Percentiles rank a stretch among this genome's conserved stretches.
These are phyloP conservation scores for Pilatotrama ljubarskyi DNA, from an alignment of 768 basidiomycete species.

Conservation along the genomic window DNA sequence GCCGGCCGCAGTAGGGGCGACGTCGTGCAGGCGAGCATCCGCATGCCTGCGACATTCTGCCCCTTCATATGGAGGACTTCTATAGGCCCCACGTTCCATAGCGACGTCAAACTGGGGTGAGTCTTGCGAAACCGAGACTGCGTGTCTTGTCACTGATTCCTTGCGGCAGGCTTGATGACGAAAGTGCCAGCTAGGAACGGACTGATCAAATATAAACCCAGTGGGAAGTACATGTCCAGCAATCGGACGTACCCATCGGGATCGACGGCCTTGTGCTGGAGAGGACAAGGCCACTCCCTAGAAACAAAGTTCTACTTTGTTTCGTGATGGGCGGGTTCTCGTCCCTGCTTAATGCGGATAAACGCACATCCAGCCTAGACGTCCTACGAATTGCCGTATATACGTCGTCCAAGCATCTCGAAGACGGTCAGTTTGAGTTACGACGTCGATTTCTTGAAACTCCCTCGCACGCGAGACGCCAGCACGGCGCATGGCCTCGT, in stretches of 20 bases:
- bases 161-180: slow-evolving; percentile 14
- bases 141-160: not conserved
- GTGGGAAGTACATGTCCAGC: slow-evolving; percentile 13
- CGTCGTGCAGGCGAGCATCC: slow-evolving; percentile 9
- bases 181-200: slow-evolving; percentile 1
- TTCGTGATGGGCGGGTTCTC: slow-evolving; percentile 3
- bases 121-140: slow-evolving; percentile 11
- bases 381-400: slow-evolving; percentile 6
- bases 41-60: not conserved
- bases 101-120: slow-evolving; percentile 16
- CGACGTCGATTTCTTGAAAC: slow-evolving; percentile 7
- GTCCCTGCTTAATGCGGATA: slow-evolving; percentile 9
- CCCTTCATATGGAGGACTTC: slow-evolving; percentile 7
- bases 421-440: slow-evolving; percentile 20
- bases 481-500: not conserved
- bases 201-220: slow-evolving; percentile 7
- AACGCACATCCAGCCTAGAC: slow-evolving; percentile 1
- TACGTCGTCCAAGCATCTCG: slow-evolving; percentile 9
- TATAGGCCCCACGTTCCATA: slow-evolving; percentile 10
- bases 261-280: slow-evolving; percentile 17
- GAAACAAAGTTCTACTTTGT: slow-evolving; percentile 11
- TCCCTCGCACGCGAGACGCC: slow-evolving; percentile 1
- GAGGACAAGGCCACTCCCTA: slow-evolving; percentile 1
- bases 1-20: slow-evolving; percentile 6
- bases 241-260: slow-evolving; percentile 4